Evolutionary conservation across 148 eudicot genomes (phyloP), one percentile per base, ranked within the genome.

Genomic region (Mesembryanthemum crystallinum): DNA sequence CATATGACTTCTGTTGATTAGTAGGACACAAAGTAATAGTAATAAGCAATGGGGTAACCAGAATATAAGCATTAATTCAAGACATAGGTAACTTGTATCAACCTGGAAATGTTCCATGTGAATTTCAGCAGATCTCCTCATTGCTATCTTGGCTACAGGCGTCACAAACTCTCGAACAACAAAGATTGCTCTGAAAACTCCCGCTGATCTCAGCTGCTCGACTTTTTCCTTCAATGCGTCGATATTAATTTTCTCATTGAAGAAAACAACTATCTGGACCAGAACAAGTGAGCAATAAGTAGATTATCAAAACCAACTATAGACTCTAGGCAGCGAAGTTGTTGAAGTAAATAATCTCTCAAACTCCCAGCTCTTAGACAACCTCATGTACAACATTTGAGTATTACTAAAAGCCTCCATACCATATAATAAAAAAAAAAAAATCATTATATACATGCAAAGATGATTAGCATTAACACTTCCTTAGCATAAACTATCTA

Each of bases 171-270:
- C 30, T 23, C 58, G 28, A 37, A 58, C 75, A 12, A 58, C 75
- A 18, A 72, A 72, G 62, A 72, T 57, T 3, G 75, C 75, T 57
- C 49, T 57, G 52, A n/a, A 33, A 33, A 72, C 75, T 20, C 33
- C 33, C 39, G 59, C 76, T 35, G 76, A 60, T 29, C 37, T 27
- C 76, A 73, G 35, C 27, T 35, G 27, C 64, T 37, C 24, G 14
- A 29, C 6, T 8, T 73, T 35, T 24, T 37, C 20, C 67, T 17
- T 60, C 15, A 37, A 23, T 24, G 58, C 33, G 15, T 25, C 7
- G 21, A 25, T 9, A 43, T 51, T 42, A 43, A 74, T 37, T 32
- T 69, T 69, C 21, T 51, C 37, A 17, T n/a, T 23, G 60, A 69
- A 69, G 20, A 69, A 49, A 18, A 69, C 73, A 63, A 74, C 11